Base-by-base conservation (phyloP, 2,329 filamentous ascomycete genomes). In the Aspergillus brasiliensis region DNA sequence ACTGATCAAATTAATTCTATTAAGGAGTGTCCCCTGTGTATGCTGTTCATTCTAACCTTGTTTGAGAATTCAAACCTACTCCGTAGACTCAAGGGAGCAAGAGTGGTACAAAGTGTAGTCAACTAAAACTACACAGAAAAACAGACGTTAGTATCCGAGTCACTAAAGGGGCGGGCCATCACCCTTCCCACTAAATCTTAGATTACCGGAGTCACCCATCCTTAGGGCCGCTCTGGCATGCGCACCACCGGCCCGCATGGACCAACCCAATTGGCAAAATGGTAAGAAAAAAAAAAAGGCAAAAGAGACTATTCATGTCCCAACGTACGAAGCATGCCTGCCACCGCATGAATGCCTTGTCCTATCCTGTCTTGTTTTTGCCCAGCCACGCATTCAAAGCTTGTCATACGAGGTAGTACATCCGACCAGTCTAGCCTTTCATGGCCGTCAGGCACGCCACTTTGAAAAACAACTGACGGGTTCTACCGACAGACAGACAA, bases 381-480 rank as follows among this genome's bases (percentile, higher is more conserved):
- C 25, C 46, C 46, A 49, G 46, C 46, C 46, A 49, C 46, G 46
- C 46, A 49, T 49, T 49, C 25, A 49, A 28, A 17, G 46, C 46
- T 28, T 28, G 40, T 44, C 40, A 44, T 44, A 44, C 40, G 40
- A 44, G 46, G 25, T 11, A 34, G 31, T 17, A 28, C 46, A 11
- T 28, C 46, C 46, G 15, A 25, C 8, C 44, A 49, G 46, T 49
- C 46, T 49, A 49, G 46, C 46, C 46, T 28, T 17, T n/a, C 46
- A 49, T 31, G 27, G 46, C 46, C 46, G 28, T 49, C 46, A 27
- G n/a, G 15, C 23, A 49, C 27, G 46, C 46, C 46, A 49, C 46
- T 21, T 15, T 13, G 15, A 27, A n/a, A 25, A 25, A 27, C n/a
- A 8, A 48, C 46, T 48, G 46, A 48, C 46, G 46, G 46, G 25